These are phyloP conservation scores for Ceratocystiopsis sp. DNA, from an alignment of 2,329 filamentous ascomycete genomes.

Conservation along the genomic window DNA sequence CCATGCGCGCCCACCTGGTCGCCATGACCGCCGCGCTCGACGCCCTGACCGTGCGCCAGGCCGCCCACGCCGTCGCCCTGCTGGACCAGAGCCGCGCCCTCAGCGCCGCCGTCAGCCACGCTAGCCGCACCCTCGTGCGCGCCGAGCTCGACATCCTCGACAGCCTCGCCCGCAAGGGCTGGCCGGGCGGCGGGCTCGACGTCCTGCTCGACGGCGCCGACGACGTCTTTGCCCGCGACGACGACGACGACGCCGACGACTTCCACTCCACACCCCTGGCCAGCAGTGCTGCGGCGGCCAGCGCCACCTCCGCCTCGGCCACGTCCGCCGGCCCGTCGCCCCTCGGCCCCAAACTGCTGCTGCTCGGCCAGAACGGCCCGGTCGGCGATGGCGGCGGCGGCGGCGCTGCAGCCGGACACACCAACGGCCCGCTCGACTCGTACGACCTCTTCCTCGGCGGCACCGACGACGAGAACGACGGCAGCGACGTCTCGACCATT, in stretches of 20 bases:
- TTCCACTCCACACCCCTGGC: no score
- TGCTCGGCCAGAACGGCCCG: conserved; percentile 10
- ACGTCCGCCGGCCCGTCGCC: conserved; percentile 2
- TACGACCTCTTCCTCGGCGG: background rate
- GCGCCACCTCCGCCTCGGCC: background rate
- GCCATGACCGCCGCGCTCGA: conserved; percentile 45
- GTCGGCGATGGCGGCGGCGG: conserved; percentile 15
- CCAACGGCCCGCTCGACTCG: no score
- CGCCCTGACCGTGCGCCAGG: conserved; percentile 42
- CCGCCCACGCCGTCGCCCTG: conserved; percentile 39
- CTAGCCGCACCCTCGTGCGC: conserved; percentile 46
- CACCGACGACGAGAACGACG: background rate
- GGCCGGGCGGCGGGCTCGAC: conserved; percentile 49
- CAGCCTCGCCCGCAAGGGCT: conserved; percentile 47
- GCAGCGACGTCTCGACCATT: no score
- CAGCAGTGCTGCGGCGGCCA: conserved; percentile 1
- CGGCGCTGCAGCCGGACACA: conserved; percentile 2
- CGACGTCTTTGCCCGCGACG: conserved; percentile 27
- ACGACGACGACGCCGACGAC: conserved; percentile 7
- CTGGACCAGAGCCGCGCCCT: conserved; percentile 49
- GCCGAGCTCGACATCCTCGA: conserved; percentile 57
- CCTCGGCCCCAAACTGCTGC: conserved; percentile 3
- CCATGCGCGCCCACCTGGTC: conserved; percentile 46
- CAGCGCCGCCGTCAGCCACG: conserved; percentile 43
- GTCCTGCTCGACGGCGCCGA: conserved; percentile 46